A percentile compares a stretch with the other conserved stretches of the same genome.
These are phyloP conservation scores for Sideroxylon spinosum DNA, from an alignment of 179 eudicot genomes.

Conservation along the genomic window DNA sequence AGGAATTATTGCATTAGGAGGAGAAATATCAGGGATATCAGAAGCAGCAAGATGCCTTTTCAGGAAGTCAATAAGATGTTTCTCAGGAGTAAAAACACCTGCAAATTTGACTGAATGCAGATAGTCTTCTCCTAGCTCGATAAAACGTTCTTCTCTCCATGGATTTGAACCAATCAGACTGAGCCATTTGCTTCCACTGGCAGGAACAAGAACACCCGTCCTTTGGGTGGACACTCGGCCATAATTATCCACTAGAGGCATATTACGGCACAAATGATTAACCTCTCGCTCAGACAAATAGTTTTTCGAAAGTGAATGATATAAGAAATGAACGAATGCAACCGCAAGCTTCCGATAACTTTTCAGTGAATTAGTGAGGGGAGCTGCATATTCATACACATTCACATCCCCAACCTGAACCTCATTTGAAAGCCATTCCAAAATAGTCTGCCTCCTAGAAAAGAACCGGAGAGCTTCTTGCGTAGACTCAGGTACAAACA, in stretches of 20 bases:
- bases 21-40: slow-evolving; percentile 53
- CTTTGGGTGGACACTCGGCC: slow-evolving; percentile 26
- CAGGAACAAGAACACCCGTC: slow-evolving; percentile 51
- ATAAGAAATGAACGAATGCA: slow-evolving; percentile 47
- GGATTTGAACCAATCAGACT: slow-evolving; percentile 52
- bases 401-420: slow-evolving; percentile 24
- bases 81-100: slow-evolving; percentile 24
- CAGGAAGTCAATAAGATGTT: slow-evolving; percentile 37
- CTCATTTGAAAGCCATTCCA: slow-evolving; percentile 38
- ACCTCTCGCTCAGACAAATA: slow-evolving; percentile 27
- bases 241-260: slow-evolving; percentile 53
- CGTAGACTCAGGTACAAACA: slow-evolving; percentile 37
- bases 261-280: slow-evolving; percentile 21
- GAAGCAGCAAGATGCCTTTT: slow-evolving; percentile 31
- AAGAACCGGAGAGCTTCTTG: slow-evolving; percentile 29
- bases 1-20: slow-evolving; percentile 51
- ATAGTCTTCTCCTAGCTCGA: slow-evolving; percentile 50
- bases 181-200: slow-evolving; percentile 56
- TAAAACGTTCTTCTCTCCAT: slow-evolving; percentile 41
- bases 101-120: slow-evolving; percentile 28
- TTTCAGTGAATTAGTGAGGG: slow-evolving; percentile 16
- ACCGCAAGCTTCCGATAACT: slow-evolving; percentile 27
- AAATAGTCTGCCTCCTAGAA: slow-evolving; percentile 24
- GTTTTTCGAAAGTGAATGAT: slow-evolving; percentile 26
- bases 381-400: slow-evolving; percentile 29